Conservation (phyloP, 169 alveolate species). For the Cytauxzoon felis region DNA sequence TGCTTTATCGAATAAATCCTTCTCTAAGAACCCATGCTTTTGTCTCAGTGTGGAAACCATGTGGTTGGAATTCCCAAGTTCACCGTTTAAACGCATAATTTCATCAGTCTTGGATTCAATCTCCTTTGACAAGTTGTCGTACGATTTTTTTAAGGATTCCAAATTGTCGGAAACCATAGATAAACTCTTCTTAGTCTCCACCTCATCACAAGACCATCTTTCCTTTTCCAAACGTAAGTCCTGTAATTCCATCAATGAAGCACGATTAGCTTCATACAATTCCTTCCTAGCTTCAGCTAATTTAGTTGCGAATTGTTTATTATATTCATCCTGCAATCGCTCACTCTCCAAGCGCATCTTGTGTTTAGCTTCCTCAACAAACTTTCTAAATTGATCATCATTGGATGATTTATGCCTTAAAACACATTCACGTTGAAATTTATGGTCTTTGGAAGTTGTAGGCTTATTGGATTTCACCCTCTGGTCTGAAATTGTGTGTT, state of each 20-base stretch:
- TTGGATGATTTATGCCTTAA: no score
- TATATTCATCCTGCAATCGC: conserved; percentile 48
- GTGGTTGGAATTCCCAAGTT: conserved; percentile 17
- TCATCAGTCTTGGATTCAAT: conserved; percentile 12
- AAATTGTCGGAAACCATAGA: conserved; percentile 14
- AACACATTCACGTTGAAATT: conserved; percentile 19
- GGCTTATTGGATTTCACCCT: background rate
- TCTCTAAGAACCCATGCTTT: conserved; percentile 15
- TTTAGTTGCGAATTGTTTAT: conserved; percentile 43
- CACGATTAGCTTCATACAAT: conserved; percentile 29
- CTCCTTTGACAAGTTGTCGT: conserved; percentile 49
- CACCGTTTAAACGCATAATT: conserved; percentile 20
- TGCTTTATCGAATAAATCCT: conserved; percentile 25
- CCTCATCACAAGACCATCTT: conserved; percentile 39
- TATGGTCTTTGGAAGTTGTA: background rate
- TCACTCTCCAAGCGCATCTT: conserved; percentile 58
- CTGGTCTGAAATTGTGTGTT: background rate
- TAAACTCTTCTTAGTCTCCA: conserved; percentile 17
- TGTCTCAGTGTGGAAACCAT: conserved; percentile 26
- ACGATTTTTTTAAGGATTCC: conserved; percentile 41
- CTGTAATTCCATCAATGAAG: conserved; percentile 21
- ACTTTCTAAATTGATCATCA: no score
- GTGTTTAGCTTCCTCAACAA: conserved; percentile 38
- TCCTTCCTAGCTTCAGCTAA: conserved; percentile 20
- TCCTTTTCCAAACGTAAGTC: conserved; percentile 40